A percentile compares a stretch with the other conserved stretches of the same genome.
These are phyloP conservation scores for Fusarium chuoi DNA, from an alignment of 2,329 filamentous ascomycete species.

Conservation along the genomic window DNA sequence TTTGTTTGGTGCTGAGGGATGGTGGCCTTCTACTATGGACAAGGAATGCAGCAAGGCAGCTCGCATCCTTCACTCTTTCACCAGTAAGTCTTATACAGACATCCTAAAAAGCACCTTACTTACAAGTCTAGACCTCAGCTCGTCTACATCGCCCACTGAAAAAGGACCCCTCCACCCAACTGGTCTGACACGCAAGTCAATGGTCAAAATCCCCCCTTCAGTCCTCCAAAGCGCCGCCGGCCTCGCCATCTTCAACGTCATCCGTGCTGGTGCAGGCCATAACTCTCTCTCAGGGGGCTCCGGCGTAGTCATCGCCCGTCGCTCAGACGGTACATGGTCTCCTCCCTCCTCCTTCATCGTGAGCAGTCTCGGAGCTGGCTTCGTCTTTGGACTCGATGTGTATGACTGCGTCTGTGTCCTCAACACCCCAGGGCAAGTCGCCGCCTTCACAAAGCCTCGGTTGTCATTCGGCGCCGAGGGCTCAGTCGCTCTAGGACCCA, in stretches of 20 bases:
- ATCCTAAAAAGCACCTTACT: background rate
- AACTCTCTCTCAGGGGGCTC: slow-evolving; percentile 69
- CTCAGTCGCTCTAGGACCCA: slow-evolving; percentile 69
- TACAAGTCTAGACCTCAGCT: slow-evolving; percentile 31
- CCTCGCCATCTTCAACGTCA: slow-evolving; percentile 71
- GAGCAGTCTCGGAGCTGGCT: slow-evolving; percentile 75
- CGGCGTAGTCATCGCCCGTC: slow-evolving; percentile 67
- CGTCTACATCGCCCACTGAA: slow-evolving; percentile 27
- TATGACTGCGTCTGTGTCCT: slow-evolving; percentile 83
- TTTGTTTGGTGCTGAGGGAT: slow-evolving; percentile 76
- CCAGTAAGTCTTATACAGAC: slow-evolving; percentile 53
- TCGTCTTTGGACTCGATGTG: slow-evolving; percentile 77
- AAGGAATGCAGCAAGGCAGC: slow-evolving; percentile 82
- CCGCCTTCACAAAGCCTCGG: slow-evolving; percentile 74
- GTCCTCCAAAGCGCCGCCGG: slow-evolving; percentile 67
- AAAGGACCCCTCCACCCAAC: slow-evolving; percentile 47
- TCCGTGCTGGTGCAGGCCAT: slow-evolving; percentile 67
- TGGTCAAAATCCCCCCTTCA: slow-evolving; percentile 52
- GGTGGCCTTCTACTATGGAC: slow-evolving; percentile 79
- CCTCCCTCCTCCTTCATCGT: slow-evolving; percentile 78
- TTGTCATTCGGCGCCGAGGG: slow-evolving; percentile 76
- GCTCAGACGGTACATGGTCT: slow-evolving; percentile 72
- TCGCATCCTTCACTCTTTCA: slow-evolving; percentile 78
- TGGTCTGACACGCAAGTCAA: slow-evolving; percentile 47
- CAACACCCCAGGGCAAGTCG: slow-evolving; percentile 73